Base-by-base conservation (phyloP, 225 moss, liverwort and hornwort species). In the Sphagnum contortum region DNA sequence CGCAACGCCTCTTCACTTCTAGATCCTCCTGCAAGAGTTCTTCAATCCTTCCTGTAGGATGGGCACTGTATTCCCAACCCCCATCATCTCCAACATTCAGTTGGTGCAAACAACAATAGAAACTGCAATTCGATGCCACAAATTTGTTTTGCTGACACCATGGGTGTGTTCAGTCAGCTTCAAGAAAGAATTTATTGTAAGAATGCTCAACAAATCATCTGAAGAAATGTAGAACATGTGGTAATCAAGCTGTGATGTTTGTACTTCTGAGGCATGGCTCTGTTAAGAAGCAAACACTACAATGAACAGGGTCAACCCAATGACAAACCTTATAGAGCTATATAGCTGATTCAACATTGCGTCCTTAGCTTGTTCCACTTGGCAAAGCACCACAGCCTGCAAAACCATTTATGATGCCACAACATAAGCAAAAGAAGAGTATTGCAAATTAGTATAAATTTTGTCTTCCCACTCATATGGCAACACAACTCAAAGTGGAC, bases 311-410 rank as follows among this genome's bases (percentile, higher is more conserved):
- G 5, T 12, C 14, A 12, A 12, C 4, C 5, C 14, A 59, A 44
- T 44, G 4, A 12, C 13, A 5, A 44, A 59, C 62, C 62, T 62
- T 47, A 62, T 46, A 5, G 62, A 62, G 62, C 62, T 62, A 48
- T 62, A 62, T 9, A 62, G 62, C 49, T 62, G 13, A 48, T 62
- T 62, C 12, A 62, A 48, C 62, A 62, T 62, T 47, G 62, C 62
- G 11, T 62, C 62, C 62, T 62, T 62, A 12, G 62, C 62, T 62
- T 44, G 62, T 62, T 62, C 62, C 8, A 62, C 62, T 62, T 62
- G 62, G 45, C 62, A 62, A 12, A 62, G 45, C 13, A 62, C 62
- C 2, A 62, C 62, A 62, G 62, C 62, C 62, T 62, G 62, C 49
- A 46, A 10, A 12, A n/a, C n/a, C n/a, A n/a, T n/a, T n/a, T n/a